These are phyloP conservation scores for Hygrophoropsis aurantiaca DNA, from an alignment of 768 basidiomycete species.

Conservation along the genomic window DNA sequence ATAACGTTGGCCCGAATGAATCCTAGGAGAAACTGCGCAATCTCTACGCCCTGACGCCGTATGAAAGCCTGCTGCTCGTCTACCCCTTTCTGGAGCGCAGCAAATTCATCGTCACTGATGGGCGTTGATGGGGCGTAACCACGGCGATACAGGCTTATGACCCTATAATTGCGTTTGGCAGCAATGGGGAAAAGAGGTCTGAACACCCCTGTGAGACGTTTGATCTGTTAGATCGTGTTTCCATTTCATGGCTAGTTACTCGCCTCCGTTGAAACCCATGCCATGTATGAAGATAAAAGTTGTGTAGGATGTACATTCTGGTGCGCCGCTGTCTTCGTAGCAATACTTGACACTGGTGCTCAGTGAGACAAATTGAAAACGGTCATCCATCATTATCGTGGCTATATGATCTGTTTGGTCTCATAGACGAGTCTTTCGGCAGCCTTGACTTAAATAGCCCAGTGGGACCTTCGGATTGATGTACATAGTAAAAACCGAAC, in stretches of 20 bases:
- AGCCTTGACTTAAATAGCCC: too few relatives aligned
- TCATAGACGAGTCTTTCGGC: too few relatives aligned
- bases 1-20: conserved; percentile 7
- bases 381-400: too few relatives aligned
- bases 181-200: conserved; percentile 23
- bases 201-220: conserved; percentile 4
- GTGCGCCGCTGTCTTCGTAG: background rate
- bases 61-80: conserved; percentile 4
- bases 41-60: conserved; percentile 5
- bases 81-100: background rate
- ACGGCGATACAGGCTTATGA: conserved; percentile 24
- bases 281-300: conserved; percentile 10
- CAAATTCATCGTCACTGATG: conserved; percentile 11
- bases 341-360: background rate
- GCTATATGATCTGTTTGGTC: too few relatives aligned
- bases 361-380: background rate
- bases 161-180: conserved; percentile 14
- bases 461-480: too few relatives aligned
- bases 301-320: conserved; percentile 1
- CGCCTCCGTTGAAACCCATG: background rate
- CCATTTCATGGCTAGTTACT: too few relatives aligned
- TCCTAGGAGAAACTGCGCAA: conserved; percentile 4
- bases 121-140: conserved; percentile 26
- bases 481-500: too few relatives aligned
- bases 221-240: too few relatives aligned